These are phyloP conservation scores for Glycine latifolia DNA, from an alignment of 306 rosid genomes.

Conservation along the genomic window DNA sequence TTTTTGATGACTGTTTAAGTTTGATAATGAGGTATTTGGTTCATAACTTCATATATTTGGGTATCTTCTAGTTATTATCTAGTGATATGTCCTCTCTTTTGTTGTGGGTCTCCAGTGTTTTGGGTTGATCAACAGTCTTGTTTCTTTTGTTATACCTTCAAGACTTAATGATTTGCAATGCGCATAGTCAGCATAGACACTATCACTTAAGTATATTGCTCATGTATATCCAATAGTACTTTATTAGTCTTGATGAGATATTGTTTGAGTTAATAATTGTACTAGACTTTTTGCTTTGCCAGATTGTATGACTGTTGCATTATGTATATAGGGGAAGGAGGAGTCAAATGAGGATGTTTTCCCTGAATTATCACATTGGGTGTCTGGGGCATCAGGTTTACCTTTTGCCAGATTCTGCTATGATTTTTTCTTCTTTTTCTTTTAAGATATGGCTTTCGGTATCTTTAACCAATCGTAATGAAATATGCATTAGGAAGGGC, in stretches of 20 bases:
- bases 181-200: not conserved
- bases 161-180: conserved; percentile 14
- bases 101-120: conserved; percentile 8
- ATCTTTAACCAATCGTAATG: conserved; percentile 27
- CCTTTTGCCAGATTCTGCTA: conserved; percentile 38
- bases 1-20: not conserved
- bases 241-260: conserved; percentile 1
- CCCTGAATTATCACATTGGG: conserved; percentile 61
- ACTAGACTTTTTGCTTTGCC: not conserved
- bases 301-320: conserved; percentile 32
- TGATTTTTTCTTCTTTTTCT: not conserved
- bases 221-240: not conserved
- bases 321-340: conserved; percentile 63
- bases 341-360: conserved; percentile 54
- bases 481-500: conserved; percentile 56
- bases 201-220: not conserved
- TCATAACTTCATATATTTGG: not conserved
- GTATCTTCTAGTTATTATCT: not conserved
- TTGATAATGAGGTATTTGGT: not conserved
- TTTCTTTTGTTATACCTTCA: conserved; percentile 5
- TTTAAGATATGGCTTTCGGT: not conserved
- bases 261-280: too few relatives aligned
- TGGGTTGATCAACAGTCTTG: conserved; percentile 24
- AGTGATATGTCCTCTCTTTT: not conserved
- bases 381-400: conserved; percentile 66